Evolutionary conservation across 371 early-diverging fungal genomes (phyloP), one percentile per base, ranked within the genome.

Genomic region (Ordospora pajunii): DNA sequence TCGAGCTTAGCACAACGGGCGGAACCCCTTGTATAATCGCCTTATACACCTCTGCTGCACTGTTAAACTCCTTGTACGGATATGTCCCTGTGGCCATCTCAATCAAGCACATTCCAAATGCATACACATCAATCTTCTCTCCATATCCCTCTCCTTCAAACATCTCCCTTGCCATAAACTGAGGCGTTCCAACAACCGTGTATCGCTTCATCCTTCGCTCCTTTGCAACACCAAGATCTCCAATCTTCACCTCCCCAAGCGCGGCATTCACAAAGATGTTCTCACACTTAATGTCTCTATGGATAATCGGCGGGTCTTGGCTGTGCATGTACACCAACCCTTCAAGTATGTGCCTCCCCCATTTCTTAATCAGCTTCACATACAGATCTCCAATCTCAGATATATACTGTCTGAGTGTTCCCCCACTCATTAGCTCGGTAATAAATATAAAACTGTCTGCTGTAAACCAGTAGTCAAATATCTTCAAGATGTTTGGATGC

Each of bases 181-280:
- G 91, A 25, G 92, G 92, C 0, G 92, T 92, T 19, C 92, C 91
- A 67, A 91, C 90, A 37, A 92, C 87, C 0, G 92, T 92, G 72
- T 90, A 91, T 74, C 90, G 89, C 67, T 91, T 90, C 85, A 88
- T 87, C 50, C 83, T 78, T 77, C 87, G 90, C 85, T 90, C 90
- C 81, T 89, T 90, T 4, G 93, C 91, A 0, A 90, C 89, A 11
- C 93, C 93, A 88, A 93, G 88, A 82, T 93, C 93, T 52, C 93
- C 93, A 79, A 93, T 91, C 80, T 93, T 93, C 52, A 91, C 90
- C 81, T 91, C 90, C 40, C 92, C 91, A 73, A 89, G 89, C 0
- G 90, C 88, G n/a, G 91, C 91, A 77, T 91, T 91, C 75, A 93
- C 90, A 80, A 93, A 93, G 66, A 93, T 90, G 74, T 93, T 93